Evolutionary conservation across 2,329 filamentous ascomycete species (phyloP).

Genomic region (Talaromyces atroroseus): DNA sequence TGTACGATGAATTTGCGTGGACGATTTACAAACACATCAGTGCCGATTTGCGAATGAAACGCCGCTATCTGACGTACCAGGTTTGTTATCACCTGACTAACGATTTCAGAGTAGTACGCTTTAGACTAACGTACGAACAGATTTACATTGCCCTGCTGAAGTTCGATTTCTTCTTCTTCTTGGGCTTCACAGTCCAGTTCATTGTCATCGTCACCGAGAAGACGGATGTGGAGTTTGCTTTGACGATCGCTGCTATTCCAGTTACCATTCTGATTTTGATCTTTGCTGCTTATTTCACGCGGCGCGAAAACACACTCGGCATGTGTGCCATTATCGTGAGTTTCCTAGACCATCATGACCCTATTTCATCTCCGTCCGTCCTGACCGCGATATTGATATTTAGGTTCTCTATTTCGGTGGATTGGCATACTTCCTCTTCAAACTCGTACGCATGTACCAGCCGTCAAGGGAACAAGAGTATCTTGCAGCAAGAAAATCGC

Average conservation of each 20-base stretch:
- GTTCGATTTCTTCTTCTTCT: constrained; percentile 99
- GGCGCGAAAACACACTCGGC: constrained; percentile 72
- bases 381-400: not conserved
- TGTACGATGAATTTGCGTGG: constrained; percentile 98
- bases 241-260: constrained; percentile 85
- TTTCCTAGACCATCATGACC: constrained; percentile 14
- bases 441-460: constrained; percentile 92
- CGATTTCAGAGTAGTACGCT: too few relatives aligned
- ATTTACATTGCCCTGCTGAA: constrained; percentile 97
- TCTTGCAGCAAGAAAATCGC: constrained; percentile 69
- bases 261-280: constrained; percentile 86
- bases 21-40: constrained; percentile 99
- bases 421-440: constrained; percentile 95
- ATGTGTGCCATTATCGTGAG: constrained; percentile 68
- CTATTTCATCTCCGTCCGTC: not conserved
- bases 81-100: constrained; percentile 46
- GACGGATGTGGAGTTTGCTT: constrained; percentile 67
- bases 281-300: constrained; percentile 76
- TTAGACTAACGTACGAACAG: constrained; percentile 44
- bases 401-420: constrained; percentile 77
- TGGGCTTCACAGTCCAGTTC: constrained; percentile 97
- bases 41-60: constrained; percentile 93
- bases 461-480: constrained; percentile 57
- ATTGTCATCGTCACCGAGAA: constrained; percentile 77
- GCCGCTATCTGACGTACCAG: constrained; percentile 93